phyloP scores from a whole-genome alignment of 257 asterid genomes.

The Datura wrightii region DNA sequence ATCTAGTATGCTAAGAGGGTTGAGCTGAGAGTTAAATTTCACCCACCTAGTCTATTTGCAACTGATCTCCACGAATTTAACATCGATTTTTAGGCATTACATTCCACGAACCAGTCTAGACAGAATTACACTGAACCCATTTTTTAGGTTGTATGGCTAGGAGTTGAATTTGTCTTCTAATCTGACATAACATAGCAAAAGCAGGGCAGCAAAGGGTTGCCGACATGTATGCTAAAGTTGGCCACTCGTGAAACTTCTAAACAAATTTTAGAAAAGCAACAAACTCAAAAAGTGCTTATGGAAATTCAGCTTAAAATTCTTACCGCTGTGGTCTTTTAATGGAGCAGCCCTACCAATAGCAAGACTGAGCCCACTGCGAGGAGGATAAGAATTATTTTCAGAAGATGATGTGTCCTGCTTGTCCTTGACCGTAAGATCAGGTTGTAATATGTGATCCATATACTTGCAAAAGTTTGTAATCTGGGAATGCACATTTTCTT shows the following conservation, averaged over 20 bases:
- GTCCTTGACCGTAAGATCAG: slow-evolving; percentile 47
- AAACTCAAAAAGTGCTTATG: not conserved
- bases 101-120: not conserved
- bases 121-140: not conserved
- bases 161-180: not conserved
- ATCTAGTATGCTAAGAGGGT: not conserved
- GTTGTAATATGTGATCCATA: slow-evolving; percentile 80
- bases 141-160: not conserved
- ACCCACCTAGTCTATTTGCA: slow-evolving; percentile 2
- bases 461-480: slow-evolving; percentile 53
- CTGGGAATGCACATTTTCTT: slow-evolving; percentile 85
- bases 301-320: slow-evolving; percentile 37
- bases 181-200: not conserved
- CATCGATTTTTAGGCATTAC: not conserved
- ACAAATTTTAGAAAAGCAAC: not conserved
- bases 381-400: slow-evolving; percentile 52
- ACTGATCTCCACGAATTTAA: not conserved
- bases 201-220: not conserved
- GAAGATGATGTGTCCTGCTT: slow-evolving; percentile 42
- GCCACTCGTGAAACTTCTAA: not conserved
- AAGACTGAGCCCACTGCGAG: slow-evolving; percentile 76
- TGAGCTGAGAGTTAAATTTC: not conserved
- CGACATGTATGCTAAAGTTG: not conserved
- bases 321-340: slow-evolving; percentile 49
- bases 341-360: slow-evolving; percentile 71